These are phyloP conservation scores for Skeletonema grethae DNA, from an alignment of 108 stramenopile genomes.

Conservation along the genomic window DNA sequence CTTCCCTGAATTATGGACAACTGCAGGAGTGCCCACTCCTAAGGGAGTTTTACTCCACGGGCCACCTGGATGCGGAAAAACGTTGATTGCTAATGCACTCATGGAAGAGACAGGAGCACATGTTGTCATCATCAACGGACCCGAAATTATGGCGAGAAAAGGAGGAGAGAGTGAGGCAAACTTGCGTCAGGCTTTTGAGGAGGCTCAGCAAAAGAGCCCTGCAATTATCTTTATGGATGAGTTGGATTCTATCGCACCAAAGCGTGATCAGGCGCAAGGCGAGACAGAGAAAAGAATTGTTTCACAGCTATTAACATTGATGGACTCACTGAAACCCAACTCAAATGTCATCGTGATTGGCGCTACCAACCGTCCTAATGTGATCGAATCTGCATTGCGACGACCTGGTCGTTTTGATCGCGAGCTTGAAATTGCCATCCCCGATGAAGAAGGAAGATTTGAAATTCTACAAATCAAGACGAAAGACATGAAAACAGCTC, in stretches of 20 bases:
- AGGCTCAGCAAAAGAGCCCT: constrained; percentile 84
- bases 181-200: constrained; percentile 95
- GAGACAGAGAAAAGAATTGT: constrained; percentile 97
- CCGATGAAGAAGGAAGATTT: constrained; percentile 96
- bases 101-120: constrained; percentile 97
- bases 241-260: constrained; percentile 97
- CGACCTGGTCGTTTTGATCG: constrained; percentile 98
- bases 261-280: constrained; percentile 95
- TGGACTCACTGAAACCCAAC: constrained; percentile 95
- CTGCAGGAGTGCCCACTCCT: constrained; percentile 96
- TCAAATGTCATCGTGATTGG: constrained; percentile 98
- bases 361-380: constrained; percentile 97
- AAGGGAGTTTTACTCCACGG: constrained; percentile 96
- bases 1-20: constrained; percentile 94
- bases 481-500: constrained; percentile 87
- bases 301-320: constrained; percentile 95
- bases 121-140: constrained; percentile 96
- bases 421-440: constrained; percentile 97
- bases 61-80: constrained; percentile 98
- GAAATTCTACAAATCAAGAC: constrained; percentile 98
- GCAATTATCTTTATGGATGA: constrained; percentile 99
- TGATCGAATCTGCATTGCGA: constrained; percentile 95
- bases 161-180: constrained; percentile 97
- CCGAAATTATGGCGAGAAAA: constrained; percentile 96
- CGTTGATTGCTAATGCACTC: constrained; percentile 93